These are phyloP conservation scores for Adansonia grandidieri DNA, from an alignment of 441 rosid species.

Conservation along the genomic window DNA sequence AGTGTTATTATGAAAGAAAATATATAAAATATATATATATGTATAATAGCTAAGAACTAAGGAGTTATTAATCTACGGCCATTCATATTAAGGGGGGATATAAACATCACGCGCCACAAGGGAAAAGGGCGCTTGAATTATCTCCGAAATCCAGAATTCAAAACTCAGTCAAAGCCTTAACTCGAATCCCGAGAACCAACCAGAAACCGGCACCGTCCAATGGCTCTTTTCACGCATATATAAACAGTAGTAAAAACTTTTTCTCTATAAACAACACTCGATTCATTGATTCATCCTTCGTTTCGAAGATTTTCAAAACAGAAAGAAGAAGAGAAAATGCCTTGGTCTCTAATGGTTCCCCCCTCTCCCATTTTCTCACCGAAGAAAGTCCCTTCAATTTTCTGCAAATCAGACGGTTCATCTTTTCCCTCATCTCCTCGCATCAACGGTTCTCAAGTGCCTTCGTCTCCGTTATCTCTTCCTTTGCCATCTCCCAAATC, in stretches of 20 bases:
- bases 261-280: neutral
- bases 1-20: too few relatives aligned
- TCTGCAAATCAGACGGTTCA: slow-evolving; percentile 27
- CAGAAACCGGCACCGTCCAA: neutral
- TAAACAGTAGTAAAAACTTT: neutral
- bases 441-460: slow-evolving; percentile 10
- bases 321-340: neutral
- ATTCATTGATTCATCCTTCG: neutral
- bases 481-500: slow-evolving; percentile 31
- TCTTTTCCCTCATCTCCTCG: slow-evolving; percentile 18
- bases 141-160: neutral
- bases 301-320: neutral
- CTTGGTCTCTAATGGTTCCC: slow-evolving; percentile 30
- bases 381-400: slow-evolving; percentile 17
- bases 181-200: too few relatives aligned
- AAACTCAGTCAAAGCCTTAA: neutral
- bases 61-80: too few relatives aligned
- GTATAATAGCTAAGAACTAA: too few relatives aligned
- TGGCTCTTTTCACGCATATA: neutral
- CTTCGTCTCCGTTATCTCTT: slow-evolving; percentile 25
- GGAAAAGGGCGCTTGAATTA: neutral
- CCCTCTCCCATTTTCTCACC: slow-evolving; percentile 43
- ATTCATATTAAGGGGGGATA: neutral
- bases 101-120: neutral
- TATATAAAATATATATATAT: too few relatives aligned